phyloP scores from a whole-genome alignment of 2,329 filamentous ascomycete species.

The Nigrospora oryzae region DNA sequence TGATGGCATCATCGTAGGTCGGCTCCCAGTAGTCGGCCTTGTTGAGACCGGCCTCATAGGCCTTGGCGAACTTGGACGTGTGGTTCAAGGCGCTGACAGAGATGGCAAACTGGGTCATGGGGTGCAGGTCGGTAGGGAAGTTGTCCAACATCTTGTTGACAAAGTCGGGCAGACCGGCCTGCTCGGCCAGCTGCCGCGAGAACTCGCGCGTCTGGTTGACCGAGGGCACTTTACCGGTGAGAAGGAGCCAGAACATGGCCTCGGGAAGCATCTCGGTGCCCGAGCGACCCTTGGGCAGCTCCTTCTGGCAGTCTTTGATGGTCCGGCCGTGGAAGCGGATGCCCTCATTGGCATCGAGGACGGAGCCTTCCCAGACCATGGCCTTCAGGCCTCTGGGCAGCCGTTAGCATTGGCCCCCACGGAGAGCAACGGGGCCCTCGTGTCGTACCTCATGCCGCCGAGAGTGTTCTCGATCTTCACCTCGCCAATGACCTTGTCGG shows the following conservation, averaged over 20 bases:
- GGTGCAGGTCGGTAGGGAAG: slow-evolving; percentile 85
- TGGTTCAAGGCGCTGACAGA: slow-evolving; percentile 94
- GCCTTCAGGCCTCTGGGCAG: slow-evolving; percentile 66
- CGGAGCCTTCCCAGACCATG: slow-evolving; percentile 98
- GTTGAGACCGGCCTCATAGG: slow-evolving; percentile 81
- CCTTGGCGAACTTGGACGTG: slow-evolving; percentile 86
- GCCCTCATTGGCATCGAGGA: slow-evolving; percentile 91
- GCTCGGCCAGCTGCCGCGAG: slow-evolving; percentile 78
- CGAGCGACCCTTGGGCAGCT: slow-evolving; percentile 83
- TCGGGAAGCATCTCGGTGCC: slow-evolving; percentile 97
- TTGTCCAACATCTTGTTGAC: slow-evolving; percentile 81
- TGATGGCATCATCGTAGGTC: slow-evolving; percentile 92
- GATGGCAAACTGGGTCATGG: slow-evolving; percentile 97
- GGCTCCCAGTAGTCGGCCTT: slow-evolving; percentile 99
- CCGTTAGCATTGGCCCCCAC: slow-evolving; percentile 20
- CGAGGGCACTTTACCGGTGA: slow-evolving; percentile 87
- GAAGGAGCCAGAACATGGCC: slow-evolving; percentile 97
- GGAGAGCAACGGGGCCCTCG: background rate
- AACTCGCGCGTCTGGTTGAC: slow-evolving; percentile 73
- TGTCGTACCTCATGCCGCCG: slow-evolving; percentile 71
- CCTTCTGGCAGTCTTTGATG: slow-evolving; percentile 94
- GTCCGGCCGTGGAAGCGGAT: slow-evolving; percentile 97
- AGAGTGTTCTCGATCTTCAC: slow-evolving; percentile 91
- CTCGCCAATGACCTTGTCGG: slow-evolving; percentile 76
- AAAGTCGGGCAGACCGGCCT: slow-evolving; percentile 74